Evolutionary conservation across 2,329 filamentous ascomycete genomes (phyloP).

Genomic region (Polytolypa hystricis): DNA sequence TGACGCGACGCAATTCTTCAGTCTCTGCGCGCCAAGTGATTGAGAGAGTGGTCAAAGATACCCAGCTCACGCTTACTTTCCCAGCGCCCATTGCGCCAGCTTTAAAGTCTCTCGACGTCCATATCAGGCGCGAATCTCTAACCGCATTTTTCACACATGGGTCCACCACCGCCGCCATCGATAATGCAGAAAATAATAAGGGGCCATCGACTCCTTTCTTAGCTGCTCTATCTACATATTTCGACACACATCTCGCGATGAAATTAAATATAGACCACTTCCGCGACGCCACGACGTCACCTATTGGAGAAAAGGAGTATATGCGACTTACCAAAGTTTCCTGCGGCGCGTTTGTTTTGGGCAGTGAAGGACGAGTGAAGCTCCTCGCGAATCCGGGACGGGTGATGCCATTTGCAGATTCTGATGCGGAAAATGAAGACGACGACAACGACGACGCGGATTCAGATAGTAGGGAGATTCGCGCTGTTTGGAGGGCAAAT

Average conservation of each 20-base stretch:
- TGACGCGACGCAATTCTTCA: neutral
- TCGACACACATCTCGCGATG: conserved; percentile 31
- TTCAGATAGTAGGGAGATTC: conserved; percentile 12
- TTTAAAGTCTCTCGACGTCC: conserved; percentile 25
- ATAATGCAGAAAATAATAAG: neutral
- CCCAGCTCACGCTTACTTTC: conserved; percentile 31
- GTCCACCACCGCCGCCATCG: conserved; percentile 6
- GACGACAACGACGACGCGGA: conserved; percentile 11
- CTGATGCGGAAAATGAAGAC: conserved; percentile 12
- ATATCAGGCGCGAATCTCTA: conserved; percentile 21
- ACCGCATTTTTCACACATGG: conserved; percentile 15
- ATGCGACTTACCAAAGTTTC: conserved; percentile 27
- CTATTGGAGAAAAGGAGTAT: conserved; percentile 10
- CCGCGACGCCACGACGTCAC: conserved; percentile 8
- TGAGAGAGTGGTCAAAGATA: conserved; percentile 26
- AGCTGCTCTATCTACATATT: conserved; percentile 23
- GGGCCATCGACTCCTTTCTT: conserved; percentile 14
- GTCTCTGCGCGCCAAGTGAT: conserved; percentile 11
- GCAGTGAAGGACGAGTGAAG: conserved; percentile 29
- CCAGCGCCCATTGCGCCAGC: conserved; percentile 23
- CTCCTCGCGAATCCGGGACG: conserved; percentile 19
- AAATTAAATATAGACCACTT: conserved; percentile 20
- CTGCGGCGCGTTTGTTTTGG: conserved; percentile 29
- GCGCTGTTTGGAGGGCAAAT: conserved; percentile 20
- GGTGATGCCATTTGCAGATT: conserved; percentile 12